Percentiles rank a stretch among this genome's conserved stretches.
These are phyloP conservation scores for Porcisia deanei DNA, from an alignment of 208 protist species.

Conservation along the genomic window DNA sequence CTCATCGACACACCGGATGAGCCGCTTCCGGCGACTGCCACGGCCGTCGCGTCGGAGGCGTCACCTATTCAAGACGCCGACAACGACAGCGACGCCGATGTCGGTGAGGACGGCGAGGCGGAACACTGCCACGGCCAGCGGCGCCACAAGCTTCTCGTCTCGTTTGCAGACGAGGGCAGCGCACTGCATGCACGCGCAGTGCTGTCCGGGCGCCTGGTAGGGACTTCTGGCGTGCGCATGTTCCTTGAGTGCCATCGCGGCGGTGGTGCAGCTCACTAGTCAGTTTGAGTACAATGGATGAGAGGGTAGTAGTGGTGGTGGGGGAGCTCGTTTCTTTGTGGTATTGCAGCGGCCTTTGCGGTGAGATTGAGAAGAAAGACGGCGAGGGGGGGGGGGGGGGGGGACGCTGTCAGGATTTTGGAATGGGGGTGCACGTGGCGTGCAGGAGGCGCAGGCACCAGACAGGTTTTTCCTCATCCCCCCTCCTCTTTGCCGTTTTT, in stretches of 20 bases:
- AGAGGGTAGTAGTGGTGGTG: not conserved
- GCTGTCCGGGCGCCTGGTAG: slow-evolving; percentile 77
- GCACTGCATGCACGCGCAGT: slow-evolving; percentile 81
- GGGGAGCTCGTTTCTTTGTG: too few species aligned
- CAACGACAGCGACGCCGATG: slow-evolving; percentile 27
- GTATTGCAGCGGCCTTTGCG: not conserved
- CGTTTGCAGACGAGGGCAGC: slow-evolving; percentile 84
- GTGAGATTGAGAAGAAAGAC: not conserved
- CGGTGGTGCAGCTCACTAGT: not conserved
- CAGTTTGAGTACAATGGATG: not conserved
- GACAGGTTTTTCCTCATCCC: not conserved
- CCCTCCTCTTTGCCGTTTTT: not conserved
- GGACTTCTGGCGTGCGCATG: slow-evolving; percentile 73
- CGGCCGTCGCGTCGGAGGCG: slow-evolving; percentile 3
- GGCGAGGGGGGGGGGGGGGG: not conserved
- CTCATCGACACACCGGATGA: slow-evolving; percentile 41
- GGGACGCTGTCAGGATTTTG: not conserved
- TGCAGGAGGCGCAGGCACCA: not conserved
- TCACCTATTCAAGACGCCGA: slow-evolving; percentile 32
- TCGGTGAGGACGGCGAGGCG: slow-evolving; percentile 9
- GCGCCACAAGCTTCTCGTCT: slow-evolving; percentile 40
- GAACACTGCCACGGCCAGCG: slow-evolving; percentile 5
- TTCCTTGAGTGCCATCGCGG: slow-evolving; percentile 66
- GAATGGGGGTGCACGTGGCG: not conserved
- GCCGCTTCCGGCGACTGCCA: slow-evolving; percentile 8